phyloP scores from a whole-genome alignment of 768 basidiomycete species.

The Termitomyces sp. region DNA sequence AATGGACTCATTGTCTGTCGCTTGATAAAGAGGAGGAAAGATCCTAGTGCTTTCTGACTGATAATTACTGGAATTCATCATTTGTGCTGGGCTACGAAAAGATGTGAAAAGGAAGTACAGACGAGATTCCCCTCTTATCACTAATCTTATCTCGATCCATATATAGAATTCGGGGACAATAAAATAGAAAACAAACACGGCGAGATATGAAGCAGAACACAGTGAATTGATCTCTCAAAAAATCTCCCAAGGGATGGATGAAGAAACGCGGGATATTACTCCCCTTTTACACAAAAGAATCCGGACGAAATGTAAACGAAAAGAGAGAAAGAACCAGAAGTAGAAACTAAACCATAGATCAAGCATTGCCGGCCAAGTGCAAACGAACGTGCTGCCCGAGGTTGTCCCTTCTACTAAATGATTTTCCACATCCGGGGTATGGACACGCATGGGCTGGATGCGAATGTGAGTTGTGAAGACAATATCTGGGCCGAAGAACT shows the following conservation, averaged over 20 bases:
- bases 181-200: not conserved
- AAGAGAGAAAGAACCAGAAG: not conserved
- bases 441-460: constrained; percentile 54
- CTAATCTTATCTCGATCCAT: not conserved
- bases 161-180: not conserved
- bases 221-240: not conserved
- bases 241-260: not conserved
- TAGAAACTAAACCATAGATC: not conserved
- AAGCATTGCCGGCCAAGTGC: constrained; percentile 33
- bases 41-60: constrained; percentile 25
- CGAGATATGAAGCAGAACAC: not conserved
- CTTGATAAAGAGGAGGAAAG: constrained; percentile 56
- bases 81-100: not conserved
- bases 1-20: constrained; percentile 44
- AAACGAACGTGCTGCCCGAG: constrained; percentile 69
- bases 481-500: constrained; percentile 25
- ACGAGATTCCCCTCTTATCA: not conserved
- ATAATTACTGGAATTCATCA: not conserved
- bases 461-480: constrained; percentile 7
- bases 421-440: constrained; percentile 58
- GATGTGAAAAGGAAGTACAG: no score
- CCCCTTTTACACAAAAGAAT: not conserved
- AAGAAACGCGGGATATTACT: not conserved
- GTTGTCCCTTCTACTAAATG: constrained; percentile 74
- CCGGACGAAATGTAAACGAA: not conserved